Evolutionary conservation across 2,329 filamentous ascomycete species (phyloP).

Genomic region (Claviceps lovelessii): DNA sequence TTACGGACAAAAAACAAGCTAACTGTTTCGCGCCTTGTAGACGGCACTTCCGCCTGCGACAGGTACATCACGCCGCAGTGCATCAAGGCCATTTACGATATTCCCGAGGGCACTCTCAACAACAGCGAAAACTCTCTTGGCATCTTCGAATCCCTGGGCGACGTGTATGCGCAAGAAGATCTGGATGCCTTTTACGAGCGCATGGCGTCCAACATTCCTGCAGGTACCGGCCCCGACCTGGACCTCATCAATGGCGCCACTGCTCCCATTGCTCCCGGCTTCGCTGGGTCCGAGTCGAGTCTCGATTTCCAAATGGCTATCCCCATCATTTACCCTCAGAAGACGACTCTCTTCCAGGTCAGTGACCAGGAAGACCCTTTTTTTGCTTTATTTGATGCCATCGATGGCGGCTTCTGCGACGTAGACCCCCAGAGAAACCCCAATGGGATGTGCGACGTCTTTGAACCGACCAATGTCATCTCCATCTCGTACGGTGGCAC

Average conservation of each 20-base stretch:
- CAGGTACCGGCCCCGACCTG: conserved; percentile 29
- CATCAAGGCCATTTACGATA: conserved; percentile 33
- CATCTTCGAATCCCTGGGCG: conserved; percentile 36
- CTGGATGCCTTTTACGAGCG: conserved; percentile 33
- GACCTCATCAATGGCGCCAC: conserved; percentile 32
- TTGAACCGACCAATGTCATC: conserved; percentile 24
- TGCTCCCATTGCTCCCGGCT: conserved; percentile 22
- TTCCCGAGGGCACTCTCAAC: conserved; percentile 23
- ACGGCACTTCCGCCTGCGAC: conserved; percentile 25
- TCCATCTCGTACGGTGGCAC: conserved; percentile 22
- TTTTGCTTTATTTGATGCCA: conserved; percentile 30
- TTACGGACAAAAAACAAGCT: neutral
- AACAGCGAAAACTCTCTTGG: conserved; percentile 32
- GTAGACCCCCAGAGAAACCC: conserved; percentile 31
- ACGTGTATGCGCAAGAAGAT: conserved; percentile 36
- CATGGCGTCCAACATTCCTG: conserved; percentile 25
- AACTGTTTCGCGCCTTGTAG: neutral
- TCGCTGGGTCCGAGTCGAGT: conserved; percentile 30
- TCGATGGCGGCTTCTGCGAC: conserved; percentile 39
- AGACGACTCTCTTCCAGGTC: conserved; percentile 31
- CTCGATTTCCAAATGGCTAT: conserved; percentile 41
- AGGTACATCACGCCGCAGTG: conserved; percentile 42
- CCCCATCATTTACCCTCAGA: conserved; percentile 37
- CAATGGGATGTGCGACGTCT: conserved; percentile 13
- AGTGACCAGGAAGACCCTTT: conserved; percentile 25